Percentiles rank a stretch among this genome's conserved stretches.
These are phyloP conservation scores for Ustilago nuda DNA, from an alignment of 1,284 basidiomycete genomes.

Conservation along the genomic window DNA sequence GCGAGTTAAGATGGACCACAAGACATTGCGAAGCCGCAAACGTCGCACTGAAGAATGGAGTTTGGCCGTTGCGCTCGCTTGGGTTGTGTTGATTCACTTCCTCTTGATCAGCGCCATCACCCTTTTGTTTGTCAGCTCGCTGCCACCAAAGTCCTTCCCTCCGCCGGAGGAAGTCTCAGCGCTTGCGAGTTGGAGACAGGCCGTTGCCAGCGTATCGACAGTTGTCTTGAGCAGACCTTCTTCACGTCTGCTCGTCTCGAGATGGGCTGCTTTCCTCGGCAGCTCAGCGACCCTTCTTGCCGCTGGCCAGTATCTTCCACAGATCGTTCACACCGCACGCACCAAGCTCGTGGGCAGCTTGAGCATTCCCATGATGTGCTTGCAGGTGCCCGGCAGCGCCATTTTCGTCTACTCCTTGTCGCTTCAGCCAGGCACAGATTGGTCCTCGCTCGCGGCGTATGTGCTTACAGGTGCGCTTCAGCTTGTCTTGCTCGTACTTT, in stretches of 20 bases:
- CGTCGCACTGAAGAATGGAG: slow-evolving; percentile 77
- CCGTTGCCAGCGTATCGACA: slow-evolving; percentile 12
- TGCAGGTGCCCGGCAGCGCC: slow-evolving; percentile 91
- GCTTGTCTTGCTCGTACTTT: slow-evolving; percentile 76
- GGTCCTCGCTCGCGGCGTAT: slow-evolving; percentile 72
- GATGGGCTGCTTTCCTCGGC: slow-evolving; percentile 88
- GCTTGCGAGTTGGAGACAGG: slow-evolving; percentile 23
- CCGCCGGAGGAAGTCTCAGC: slow-evolving; percentile 41
- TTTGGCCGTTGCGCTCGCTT: slow-evolving; percentile 79
- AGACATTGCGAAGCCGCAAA: slow-evolving; percentile 33
- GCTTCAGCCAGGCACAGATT: slow-evolving; percentile 60
- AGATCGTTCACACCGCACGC: slow-evolving; percentile 82
- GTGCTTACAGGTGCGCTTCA: slow-evolving; percentile 89
- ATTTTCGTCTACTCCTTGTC: slow-evolving; percentile 81
- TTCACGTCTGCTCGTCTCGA: slow-evolving; percentile 55
- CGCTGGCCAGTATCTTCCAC: slow-evolving; percentile 86
- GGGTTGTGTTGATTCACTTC: slow-evolving; percentile 80
- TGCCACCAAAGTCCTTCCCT: slow-evolving; percentile 35
- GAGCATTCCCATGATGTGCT: slow-evolving; percentile 91
- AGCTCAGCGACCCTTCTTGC: slow-evolving; percentile 83
- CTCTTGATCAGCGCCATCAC: slow-evolving; percentile 37
- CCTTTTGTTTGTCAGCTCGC: slow-evolving; percentile 35
- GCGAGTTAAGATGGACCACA: slow-evolving; percentile 27
- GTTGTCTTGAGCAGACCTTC: slow-evolving; percentile 39
- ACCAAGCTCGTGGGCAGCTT: slow-evolving; percentile 87